Evolutionary conservation across 768 basidiomycete species (phyloP), one percentile per base, ranked within the genome.

Genomic region (Pisolithus microcarpus): DNA sequence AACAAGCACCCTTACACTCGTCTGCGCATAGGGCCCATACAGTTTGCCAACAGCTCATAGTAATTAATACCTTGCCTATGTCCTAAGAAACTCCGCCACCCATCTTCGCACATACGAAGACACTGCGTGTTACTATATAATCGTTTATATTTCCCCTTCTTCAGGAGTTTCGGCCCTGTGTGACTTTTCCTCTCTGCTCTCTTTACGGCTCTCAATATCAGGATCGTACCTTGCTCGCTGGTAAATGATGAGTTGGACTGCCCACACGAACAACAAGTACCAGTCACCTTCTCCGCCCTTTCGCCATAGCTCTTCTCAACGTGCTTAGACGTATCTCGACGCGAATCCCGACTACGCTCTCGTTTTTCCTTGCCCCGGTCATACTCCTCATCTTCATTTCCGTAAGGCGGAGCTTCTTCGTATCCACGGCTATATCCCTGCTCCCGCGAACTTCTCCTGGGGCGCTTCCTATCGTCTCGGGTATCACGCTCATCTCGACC

Each of bases 1-100:
- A 86, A 91, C 68, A 98, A 97, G 69, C 91, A 93, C 65, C 87
- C 86, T 2, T 98, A 89, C 73, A 98, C 95, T n/a, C 81, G 93
- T 64, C 77, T 99, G 52, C 79, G 94, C 47, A 87, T 99, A 57
- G 92, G 93, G 18, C 77, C 85, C 43, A 92, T 99, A 56, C 66
- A 74, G 46, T 68, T 85, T 53, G 58, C 67, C 43, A 61, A 70
- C 54, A 56, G 60, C 40, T 55, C 61, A 31, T 56, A 61, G 52
- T 66, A 64, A 43, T 64, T 15, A 34, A 3, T 3, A 10, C 8
- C 30, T 30, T 30, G 7, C 30, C 30, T 34, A 15, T 34, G 13
- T 11, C 30, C 1, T 31, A 11, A 3, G 30, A 1, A 31, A 31
- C 1, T 30, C 30, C 10, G 7, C 30, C 30, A 5, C 13, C 5